Evolutionary conservation across 2,329 filamentous ascomycete genomes (phyloP).

Genomic region (Ceratocystis diversiconidia): DNA sequence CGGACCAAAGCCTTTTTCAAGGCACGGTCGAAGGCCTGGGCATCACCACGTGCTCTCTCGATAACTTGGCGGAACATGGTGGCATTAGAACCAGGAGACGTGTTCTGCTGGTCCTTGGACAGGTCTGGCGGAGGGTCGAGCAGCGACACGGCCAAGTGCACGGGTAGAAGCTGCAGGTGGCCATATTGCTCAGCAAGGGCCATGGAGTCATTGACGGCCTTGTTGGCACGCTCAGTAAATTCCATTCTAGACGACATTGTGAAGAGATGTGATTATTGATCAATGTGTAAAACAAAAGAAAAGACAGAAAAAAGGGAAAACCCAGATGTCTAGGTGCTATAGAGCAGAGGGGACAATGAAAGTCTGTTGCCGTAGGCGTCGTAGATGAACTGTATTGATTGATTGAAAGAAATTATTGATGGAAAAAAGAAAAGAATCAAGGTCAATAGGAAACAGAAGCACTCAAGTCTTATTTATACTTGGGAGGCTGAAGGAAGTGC

Average conservation of each 20-base stretch:
- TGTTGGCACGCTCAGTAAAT: conserved; percentile 85
- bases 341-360: not conserved
- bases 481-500: not conserved
- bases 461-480: not conserved
- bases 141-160: conserved; percentile 76
- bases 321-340: not conserved
- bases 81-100: conserved; percentile 44
- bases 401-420: not conserved
- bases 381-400: not conserved
- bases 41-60: conserved; percentile 84
- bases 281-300: conserved; percentile 1
- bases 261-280: not conserved
- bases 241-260: conserved; percentile 67
- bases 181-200: conserved; percentile 75
- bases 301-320: conserved; percentile 2
- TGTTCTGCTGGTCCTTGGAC: conserved; percentile 73
- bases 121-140: conserved; percentile 61
- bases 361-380: too few species aligned
- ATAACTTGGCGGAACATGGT: conserved; percentile 93
- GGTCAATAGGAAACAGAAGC: not conserved
- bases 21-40: conserved; percentile 72
- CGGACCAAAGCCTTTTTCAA: conserved; percentile 87
- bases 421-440: conserved; percentile 5
- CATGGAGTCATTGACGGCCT: conserved; percentile 81
- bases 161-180: conserved; percentile 77